Evolutionary conservation across 106 monocot species (phyloP).

Genomic region (Ottelia alismoides): DNA sequence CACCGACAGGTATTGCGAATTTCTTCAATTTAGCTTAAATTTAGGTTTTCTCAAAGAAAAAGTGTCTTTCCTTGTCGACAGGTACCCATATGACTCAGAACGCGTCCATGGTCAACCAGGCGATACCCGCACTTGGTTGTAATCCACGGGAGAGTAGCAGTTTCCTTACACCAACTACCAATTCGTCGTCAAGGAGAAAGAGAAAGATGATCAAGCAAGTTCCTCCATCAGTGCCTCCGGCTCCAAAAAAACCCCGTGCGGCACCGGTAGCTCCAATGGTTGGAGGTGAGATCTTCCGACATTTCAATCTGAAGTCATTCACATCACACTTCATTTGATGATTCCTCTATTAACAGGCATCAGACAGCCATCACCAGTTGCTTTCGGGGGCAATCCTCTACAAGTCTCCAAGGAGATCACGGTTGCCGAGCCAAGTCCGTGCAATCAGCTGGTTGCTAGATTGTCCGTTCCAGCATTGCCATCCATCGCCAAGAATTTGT

Average conservation of each 20-base stretch:
- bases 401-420: not conserved
- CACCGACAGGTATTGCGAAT: not conserved
- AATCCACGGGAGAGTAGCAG: conserved; percentile 14
- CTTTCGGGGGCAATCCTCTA: not conserved
- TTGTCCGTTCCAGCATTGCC: conserved; percentile 21
- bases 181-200: conserved; percentile 22
- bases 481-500: conserved; percentile 31
- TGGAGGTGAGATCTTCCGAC: conserved; percentile 11
- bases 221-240: conserved; percentile 10
- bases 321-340: not conserved
- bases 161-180: conserved; percentile 14
- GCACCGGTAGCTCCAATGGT: not conserved
- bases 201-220: conserved; percentile 33
- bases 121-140: conserved; percentile 7
- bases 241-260: conserved; percentile 33
- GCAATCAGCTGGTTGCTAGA: not conserved
- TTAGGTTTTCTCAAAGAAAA: no score
- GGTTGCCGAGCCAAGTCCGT: not conserved
- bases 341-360: conserved; percentile 6
- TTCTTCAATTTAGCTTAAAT: not conserved
- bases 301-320: not conserved
- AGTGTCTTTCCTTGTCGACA: conserved; percentile 11
- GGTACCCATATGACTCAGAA: conserved; percentile 16
- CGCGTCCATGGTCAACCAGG: conserved; percentile 3
- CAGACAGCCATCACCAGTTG: conserved; percentile 10